phyloP scores from a whole-genome alignment of 164 flowering plant species.

The Liquidambar formosana region DNA sequence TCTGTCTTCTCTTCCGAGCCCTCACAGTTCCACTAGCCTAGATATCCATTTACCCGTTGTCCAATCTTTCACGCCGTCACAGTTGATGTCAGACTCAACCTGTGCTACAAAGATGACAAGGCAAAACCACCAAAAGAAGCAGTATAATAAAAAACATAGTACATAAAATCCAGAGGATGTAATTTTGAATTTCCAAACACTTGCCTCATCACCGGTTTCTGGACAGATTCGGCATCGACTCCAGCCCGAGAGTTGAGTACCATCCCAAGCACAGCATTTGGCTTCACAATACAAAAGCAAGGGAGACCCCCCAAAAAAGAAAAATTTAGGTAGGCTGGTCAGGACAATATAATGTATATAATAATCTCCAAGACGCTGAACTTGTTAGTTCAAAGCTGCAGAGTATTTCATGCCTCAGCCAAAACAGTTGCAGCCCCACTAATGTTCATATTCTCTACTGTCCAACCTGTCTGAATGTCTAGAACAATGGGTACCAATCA shows the following conservation, averaged over 20 bases:
- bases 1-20: constrained; percentile 20
- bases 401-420: background rate
- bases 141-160: constrained; percentile 37
- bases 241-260: constrained; percentile 34
- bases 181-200: constrained; percentile 13
- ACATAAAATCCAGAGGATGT: background rate
- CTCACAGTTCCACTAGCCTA: background rate
- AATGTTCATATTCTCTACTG: background rate
- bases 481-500: background rate
- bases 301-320: background rate
- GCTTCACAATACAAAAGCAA: constrained; percentile 41
- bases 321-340: constrained; percentile 9
- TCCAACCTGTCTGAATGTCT: background rate
- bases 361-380: background rate
- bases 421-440: background rate
- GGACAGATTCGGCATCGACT: constrained; percentile 38
- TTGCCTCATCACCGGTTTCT: constrained; percentile 60
- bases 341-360: background rate
- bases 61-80: constrained; percentile 24
- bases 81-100: constrained; percentile 43
- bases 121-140: constrained; percentile 21
- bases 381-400: background rate
- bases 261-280: constrained; percentile 35
- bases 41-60: background rate
- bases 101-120: constrained; percentile 24